A percentile compares a stretch with the other conserved stretches of the same genome.
Conservation (phyloP, 2,329 filamentous ascomycete species). For the Fusarium nanum region DNA sequence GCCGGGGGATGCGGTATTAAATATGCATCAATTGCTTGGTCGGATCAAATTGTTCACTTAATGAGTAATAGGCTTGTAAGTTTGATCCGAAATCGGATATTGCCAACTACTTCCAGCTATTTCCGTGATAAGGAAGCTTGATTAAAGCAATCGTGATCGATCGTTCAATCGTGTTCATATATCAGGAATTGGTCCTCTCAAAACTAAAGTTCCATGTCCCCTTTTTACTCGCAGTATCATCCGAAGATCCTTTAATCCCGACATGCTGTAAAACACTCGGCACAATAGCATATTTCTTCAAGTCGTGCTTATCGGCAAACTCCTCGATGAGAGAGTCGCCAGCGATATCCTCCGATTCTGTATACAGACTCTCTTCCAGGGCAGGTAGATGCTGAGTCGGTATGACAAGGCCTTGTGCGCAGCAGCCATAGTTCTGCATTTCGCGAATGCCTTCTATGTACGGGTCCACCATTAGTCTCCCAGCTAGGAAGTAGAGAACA, state of each 20-base stretch:
- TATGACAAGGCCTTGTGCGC: constrained; percentile 51
- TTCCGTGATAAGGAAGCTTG: background rate
- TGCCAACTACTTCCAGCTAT: background rate
- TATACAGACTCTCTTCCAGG: constrained; percentile 33
- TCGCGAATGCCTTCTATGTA: constrained; percentile 44
- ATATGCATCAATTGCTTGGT: background rate
- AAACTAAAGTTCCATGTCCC: constrained; percentile 51
- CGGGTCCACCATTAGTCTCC: constrained; percentile 44
- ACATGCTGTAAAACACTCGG: constrained; percentile 51
- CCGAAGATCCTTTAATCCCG: constrained; percentile 47
- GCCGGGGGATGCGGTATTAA: background rate
- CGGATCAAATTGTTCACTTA: background rate
- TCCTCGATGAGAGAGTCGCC: constrained; percentile 50
- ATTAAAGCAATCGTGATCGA: background rate
- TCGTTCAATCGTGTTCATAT: background rate
- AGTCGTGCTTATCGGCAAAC: constrained; percentile 39
- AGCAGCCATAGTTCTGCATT: constrained; percentile 52
- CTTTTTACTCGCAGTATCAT: constrained; percentile 37
- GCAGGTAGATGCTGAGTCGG: constrained; percentile 42
- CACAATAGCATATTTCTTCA: constrained; percentile 50
- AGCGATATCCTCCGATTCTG: constrained; percentile 38
- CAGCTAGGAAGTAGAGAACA: constrained; percentile 46
- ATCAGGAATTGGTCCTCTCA: constrained; percentile 18
- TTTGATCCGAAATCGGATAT: background rate
- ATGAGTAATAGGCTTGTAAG: background rate